These are phyloP conservation scores for Curvularia lunata DNA, from an alignment of 2,329 filamentous ascomycete species.

Conservation along the genomic window DNA sequence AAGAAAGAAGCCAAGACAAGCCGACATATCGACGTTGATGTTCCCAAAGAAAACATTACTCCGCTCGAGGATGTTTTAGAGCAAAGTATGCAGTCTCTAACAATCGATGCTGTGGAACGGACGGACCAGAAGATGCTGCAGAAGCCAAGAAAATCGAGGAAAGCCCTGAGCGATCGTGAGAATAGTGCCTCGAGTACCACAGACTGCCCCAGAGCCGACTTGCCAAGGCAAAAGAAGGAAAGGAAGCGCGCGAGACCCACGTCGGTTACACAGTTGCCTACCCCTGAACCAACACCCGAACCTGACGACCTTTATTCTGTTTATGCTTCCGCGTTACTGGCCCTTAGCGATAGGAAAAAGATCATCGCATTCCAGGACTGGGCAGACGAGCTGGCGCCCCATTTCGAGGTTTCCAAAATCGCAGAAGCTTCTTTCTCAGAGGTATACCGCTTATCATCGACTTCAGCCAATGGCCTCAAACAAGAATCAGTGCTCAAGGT, in stretches of 20 bases:
- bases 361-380: constrained; percentile 50
- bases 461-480: constrained; percentile 30
- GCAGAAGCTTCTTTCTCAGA: constrained; percentile 71
- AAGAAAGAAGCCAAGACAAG: constrained; percentile 10
- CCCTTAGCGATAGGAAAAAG: constrained; percentile 35
- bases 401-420: constrained; percentile 64
- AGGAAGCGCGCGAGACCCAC: constrained; percentile 9
- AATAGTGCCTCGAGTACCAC: constrained; percentile 17
- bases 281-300: constrained; percentile 30
- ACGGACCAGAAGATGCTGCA: constrained; percentile 4
- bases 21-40: neutral
- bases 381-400: constrained; percentile 49
- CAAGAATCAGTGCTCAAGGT: constrained; percentile 59
- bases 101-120: constrained; percentile 4
- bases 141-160: constrained; percentile 14
- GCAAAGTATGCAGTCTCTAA: constrained; percentile 10
- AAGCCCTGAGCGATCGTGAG: constrained; percentile 19
- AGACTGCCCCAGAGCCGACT: neutral
- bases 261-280: constrained; percentile 15
- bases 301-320: constrained; percentile 34
- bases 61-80: constrained; percentile 12
- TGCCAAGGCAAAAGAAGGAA: constrained; percentile 9
- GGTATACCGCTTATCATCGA: constrained; percentile 64
- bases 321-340: constrained; percentile 38
- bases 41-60: constrained; percentile 12